Percentiles rank a stretch among this genome's conserved stretches.
These are phyloP conservation scores for Fusarium ambrosium DNA, from an alignment of 2,329 filamentous ascomycete genomes.

Conservation along the genomic window DNA sequence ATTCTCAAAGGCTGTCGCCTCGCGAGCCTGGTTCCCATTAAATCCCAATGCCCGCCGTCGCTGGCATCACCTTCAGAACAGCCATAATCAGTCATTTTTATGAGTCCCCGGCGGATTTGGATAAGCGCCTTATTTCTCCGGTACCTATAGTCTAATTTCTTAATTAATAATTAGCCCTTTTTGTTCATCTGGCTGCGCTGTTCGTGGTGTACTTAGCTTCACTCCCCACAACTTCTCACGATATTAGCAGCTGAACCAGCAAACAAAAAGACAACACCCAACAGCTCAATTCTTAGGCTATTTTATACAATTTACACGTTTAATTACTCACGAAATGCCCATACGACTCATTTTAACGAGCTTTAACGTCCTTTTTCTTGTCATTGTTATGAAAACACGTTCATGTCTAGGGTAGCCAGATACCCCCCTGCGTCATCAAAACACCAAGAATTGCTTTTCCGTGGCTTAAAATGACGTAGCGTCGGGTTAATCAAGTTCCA, in stretches of 20 bases:
- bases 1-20: not conserved
- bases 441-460: slow-evolving; percentile 3
- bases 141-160: not conserved
- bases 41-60: not conserved
- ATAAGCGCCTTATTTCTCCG: not conserved
- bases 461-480: not conserved
- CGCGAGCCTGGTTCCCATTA: not conserved
- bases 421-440: not conserved
- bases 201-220: accelerated
- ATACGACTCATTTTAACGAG: not conserved
- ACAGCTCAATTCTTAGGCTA: accelerated
- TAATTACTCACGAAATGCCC: not conserved
- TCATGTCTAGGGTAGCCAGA: not conserved
- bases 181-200: no score
- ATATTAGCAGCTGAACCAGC: not conserved
- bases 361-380: not conserved
- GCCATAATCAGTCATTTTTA: not conserved
- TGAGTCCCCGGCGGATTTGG: not conserved
- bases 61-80: not conserved
- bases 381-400: not conserved
- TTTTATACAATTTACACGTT: not conserved
- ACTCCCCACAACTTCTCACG: not conserved
- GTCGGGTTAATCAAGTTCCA: not conserved
- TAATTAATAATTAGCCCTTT: not conserved
- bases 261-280: not conserved